Conservation (phyloP, 768 basidiomycete genomes). For the Lactarius sanguifluus region DNA sequence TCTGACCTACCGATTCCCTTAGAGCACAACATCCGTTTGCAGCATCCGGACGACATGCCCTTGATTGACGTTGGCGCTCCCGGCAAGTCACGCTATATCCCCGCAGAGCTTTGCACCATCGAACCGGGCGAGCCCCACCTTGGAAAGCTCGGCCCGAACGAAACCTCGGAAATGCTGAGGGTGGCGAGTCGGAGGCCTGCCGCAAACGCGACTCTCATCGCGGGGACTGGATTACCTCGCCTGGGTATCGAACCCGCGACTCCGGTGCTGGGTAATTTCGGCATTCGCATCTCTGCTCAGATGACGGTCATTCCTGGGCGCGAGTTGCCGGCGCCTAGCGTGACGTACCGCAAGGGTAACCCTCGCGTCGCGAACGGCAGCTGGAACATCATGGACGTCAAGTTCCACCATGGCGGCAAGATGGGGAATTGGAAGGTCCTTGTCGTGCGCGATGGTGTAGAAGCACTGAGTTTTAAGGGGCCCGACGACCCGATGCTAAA, state of each 20-base stretch:
- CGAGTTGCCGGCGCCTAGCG: conserved; percentile 55
- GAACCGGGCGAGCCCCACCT: conserved; percentile 56
- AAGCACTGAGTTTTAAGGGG: conserved; percentile 39
- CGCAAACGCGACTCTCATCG: conserved; percentile 57
- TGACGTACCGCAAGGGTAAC: conserved; percentile 53
- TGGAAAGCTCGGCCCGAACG: conserved; percentile 57
- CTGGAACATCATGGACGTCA: conserved; percentile 77
- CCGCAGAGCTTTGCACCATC: conserved; percentile 73
- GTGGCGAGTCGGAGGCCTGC: conserved; percentile 63
- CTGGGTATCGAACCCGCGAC: conserved; percentile 51
- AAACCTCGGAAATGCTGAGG: conserved; percentile 70
- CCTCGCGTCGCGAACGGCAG: conserved; percentile 54
- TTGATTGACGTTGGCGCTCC: conserved; percentile 38
- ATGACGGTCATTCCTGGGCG: conserved; percentile 69
- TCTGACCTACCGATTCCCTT: not conserved
- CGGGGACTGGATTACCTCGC: conserved; percentile 53
- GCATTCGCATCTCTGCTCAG: conserved; percentile 50
- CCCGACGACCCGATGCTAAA: conserved; percentile 45
- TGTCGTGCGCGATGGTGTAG: conserved; percentile 52
- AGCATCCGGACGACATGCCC: conserved; percentile 40
- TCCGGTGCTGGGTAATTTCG: conserved; percentile 50
- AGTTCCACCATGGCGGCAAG: conserved; percentile 57
- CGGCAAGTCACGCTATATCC: conserved; percentile 45
- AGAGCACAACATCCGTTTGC: conserved; percentile 62
- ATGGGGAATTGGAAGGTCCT: conserved; percentile 67